Evolutionary conservation across 257 asterid species (phyloP).

Genomic region (Solanum virginianum): DNA sequence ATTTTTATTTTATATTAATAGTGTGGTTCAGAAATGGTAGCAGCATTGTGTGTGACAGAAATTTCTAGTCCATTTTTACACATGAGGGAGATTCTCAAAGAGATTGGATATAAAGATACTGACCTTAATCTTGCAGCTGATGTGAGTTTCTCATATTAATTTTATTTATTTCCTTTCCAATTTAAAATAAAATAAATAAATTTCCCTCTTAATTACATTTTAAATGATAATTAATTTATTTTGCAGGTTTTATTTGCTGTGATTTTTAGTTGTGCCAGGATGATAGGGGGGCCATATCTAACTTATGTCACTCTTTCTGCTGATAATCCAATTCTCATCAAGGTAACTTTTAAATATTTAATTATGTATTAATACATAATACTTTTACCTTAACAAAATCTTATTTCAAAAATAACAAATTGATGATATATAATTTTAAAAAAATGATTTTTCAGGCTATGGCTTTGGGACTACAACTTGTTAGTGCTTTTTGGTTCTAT

Average conservation of each 20-base stretch:
- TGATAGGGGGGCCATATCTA: conserved; percentile 78
- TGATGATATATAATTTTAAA: background rate
- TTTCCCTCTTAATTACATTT: background rate
- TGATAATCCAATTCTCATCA: conserved; percentile 56
- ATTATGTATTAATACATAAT: background rate
- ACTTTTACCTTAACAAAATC: background rate
- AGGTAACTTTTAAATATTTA: conserved; percentile 24
- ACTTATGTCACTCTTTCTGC: conserved; percentile 55
- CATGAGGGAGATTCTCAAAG: conserved; percentile 78
- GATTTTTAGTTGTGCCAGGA: conserved; percentile 68
- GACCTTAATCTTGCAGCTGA: conserved; percentile 73
- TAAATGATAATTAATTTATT: background rate
- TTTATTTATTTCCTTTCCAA: background rate
- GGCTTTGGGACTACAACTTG: conserved; percentile 77
- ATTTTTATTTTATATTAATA: too few species aligned
- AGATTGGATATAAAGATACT: conserved; percentile 60
- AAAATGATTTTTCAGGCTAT: conserved; percentile 36
- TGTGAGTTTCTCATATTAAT: conserved; percentile 30
- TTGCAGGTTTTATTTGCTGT: conserved; percentile 49
- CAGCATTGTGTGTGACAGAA: conserved; percentile 69
- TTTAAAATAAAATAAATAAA: background rate
- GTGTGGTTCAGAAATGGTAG: conserved; percentile 77
- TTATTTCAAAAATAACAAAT: background rate
- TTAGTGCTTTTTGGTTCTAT: conserved; percentile 86
- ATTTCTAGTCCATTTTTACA: conserved; percentile 82